phyloP scores from a whole-genome alignment of 768 basidiomycete genomes.

The Boletus coccyginus region DNA sequence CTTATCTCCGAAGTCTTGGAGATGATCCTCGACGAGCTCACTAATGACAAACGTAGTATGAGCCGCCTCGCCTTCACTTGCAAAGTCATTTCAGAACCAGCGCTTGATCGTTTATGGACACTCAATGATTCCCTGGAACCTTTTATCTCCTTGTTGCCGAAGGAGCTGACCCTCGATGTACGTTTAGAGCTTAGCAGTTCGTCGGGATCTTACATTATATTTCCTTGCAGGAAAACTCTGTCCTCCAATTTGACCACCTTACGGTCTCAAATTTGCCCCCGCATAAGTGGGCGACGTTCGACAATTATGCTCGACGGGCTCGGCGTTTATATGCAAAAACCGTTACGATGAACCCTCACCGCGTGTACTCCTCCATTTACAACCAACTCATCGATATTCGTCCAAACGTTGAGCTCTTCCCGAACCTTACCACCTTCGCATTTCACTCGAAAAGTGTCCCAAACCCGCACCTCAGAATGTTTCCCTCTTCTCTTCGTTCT shows the following conservation, averaged over 20 bases:
- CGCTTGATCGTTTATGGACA: slow-evolving; percentile 24
- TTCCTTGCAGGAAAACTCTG: slow-evolving; percentile 17
- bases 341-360: slow-evolving; percentile 25
- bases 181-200: not conserved
- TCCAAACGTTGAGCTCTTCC: slow-evolving; percentile 25
- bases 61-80: slow-evolving; percentile 20
- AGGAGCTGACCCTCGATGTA: slow-evolving; percentile 21
- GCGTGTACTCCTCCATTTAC: slow-evolving; percentile 26
- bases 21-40: slow-evolving; percentile 22
- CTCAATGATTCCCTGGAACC: slow-evolving; percentile 25
- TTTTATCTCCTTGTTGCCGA: slow-evolving; percentile 20
- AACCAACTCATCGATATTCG: slow-evolving; percentile 20
- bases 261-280: slow-evolving; percentile 3
- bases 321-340: slow-evolving; percentile 25
- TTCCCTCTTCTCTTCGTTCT: slow-evolving; percentile 23
- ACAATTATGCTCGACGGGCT: slow-evolving; percentile 22
- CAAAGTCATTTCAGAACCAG: slow-evolving; percentile 17
- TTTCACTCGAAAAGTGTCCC: slow-evolving; percentile 17
- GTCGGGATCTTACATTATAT: slow-evolving; percentile 5
- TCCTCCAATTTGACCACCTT: slow-evolving; percentile 11
- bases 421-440: slow-evolving; percentile 15
- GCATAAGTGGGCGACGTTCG: slow-evolving; percentile 19
- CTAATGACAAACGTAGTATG: slow-evolving; percentile 16
- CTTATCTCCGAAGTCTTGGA: slow-evolving; percentile 22
- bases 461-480: slow-evolving; percentile 13